These are phyloP conservation scores for Boletellus sp. DNA, from an alignment of 768 basidiomycete genomes.

Conservation along the genomic window DNA sequence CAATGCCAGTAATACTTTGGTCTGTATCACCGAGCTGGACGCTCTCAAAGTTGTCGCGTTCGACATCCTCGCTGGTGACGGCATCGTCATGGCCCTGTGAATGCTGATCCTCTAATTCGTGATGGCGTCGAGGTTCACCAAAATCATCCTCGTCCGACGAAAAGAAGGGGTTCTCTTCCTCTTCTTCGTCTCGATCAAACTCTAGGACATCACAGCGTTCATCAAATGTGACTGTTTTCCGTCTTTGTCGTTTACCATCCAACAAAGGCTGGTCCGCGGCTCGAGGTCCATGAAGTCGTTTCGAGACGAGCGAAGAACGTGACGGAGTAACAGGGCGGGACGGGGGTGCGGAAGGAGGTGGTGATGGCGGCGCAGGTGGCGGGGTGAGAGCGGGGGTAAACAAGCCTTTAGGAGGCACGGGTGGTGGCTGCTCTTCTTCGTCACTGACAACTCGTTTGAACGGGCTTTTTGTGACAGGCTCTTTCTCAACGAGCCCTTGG, in stretches of 20 bases:
- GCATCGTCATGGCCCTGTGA: slow-evolving; percentile 8
- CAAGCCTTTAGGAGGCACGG: slow-evolving; percentile 24
- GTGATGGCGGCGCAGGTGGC: slow-evolving; percentile 20
- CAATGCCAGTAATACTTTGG: slow-evolving; percentile 64
- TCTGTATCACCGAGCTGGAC: slow-evolving; percentile 42
- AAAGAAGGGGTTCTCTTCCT: slow-evolving; percentile 46
- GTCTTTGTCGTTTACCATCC: slow-evolving; percentile 44
- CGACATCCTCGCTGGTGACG: not conserved
- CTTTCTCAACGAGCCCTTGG: slow-evolving; percentile 68
- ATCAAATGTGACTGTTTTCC: slow-evolving; percentile 79
- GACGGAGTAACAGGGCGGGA: slow-evolving; percentile 33
- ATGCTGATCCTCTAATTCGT: slow-evolving; percentile 9
- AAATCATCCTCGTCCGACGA: slow-evolving; percentile 36
- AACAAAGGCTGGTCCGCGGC: slow-evolving; percentile 38
- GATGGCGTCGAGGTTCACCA: slow-evolving; percentile 14
- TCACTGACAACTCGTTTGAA: slow-evolving; percentile 44
- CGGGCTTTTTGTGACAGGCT: slow-evolving; percentile 80
- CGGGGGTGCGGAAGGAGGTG: slow-evolving; percentile 42
- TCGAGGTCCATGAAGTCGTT: slow-evolving; percentile 74
- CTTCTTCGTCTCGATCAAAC: slow-evolving; percentile 67
- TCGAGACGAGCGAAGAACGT: slow-evolving; percentile 66
- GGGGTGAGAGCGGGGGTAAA: slow-evolving; percentile 1
- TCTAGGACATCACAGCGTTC: slow-evolving; percentile 80
- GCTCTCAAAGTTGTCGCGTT: slow-evolving; percentile 37
- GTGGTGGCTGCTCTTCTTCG: slow-evolving; percentile 30